Conservation (phyloP, 75 land plant genomes). For the Sequoiadendron giganteum region DNA sequence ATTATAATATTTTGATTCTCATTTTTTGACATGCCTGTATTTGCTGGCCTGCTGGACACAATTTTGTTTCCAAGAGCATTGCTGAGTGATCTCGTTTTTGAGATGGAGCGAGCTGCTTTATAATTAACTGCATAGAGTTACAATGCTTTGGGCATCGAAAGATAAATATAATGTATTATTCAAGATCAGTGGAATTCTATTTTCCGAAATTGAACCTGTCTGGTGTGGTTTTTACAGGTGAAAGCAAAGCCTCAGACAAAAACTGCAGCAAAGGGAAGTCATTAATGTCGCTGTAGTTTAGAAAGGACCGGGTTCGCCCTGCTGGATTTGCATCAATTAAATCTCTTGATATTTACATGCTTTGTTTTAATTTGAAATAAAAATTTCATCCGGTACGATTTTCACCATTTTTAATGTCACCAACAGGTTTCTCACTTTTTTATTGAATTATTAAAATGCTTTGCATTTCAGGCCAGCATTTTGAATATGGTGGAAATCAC, state of each 20-base stretch:
- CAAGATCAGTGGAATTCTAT: not conserved
- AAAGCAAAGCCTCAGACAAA: not conserved
- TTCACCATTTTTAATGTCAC: no score
- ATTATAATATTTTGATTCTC: not conserved
- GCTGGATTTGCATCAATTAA: not conserved
- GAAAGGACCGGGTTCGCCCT: not conserved
- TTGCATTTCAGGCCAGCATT: no score
- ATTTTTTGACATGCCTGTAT: not conserved
- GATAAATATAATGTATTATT: not conserved
- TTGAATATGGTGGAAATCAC: no score
- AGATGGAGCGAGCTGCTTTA: not conserved
- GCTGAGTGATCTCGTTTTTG: not conserved
- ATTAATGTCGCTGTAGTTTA: not conserved
- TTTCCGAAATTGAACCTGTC: not conserved
- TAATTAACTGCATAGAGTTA: not conserved
- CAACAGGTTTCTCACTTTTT: no score
- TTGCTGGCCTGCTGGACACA: not conserved
- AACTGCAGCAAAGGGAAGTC: not conserved
- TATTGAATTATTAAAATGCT: no score
- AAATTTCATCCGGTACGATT: no score
- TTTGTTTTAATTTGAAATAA: no score
- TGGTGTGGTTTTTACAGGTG: not conserved
- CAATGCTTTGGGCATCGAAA: not conserved
- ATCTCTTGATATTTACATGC: not conserved
- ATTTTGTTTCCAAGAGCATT: not conserved